Evolutionary conservation across 148 eudicot species (phyloP).

Genomic region (Amaranthus hypochondriacus): DNA sequence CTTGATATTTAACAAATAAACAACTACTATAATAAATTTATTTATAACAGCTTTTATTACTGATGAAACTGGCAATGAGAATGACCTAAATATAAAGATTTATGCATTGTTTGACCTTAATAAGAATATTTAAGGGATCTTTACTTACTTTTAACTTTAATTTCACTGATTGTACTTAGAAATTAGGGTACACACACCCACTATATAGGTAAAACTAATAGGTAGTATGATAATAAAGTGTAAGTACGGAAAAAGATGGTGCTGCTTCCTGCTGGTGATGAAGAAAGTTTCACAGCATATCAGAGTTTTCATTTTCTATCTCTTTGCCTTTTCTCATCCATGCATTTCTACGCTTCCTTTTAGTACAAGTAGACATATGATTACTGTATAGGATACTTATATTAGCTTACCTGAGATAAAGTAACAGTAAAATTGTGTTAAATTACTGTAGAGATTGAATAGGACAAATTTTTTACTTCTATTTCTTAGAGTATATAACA

Average conservation of each 20-base stretch:
- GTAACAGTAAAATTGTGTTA: too few relatives aligned
- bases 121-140: not conserved
- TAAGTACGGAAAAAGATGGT: constrained; percentile 9
- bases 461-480: too few relatives aligned
- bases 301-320: not conserved
- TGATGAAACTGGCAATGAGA: not conserved
- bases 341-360: not conserved
- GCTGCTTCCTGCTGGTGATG: not conserved
- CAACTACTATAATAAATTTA: too few relatives aligned
- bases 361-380: too few relatives aligned
- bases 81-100: not conserved
- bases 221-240: constrained; percentile 2
- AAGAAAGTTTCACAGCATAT: constrained; percentile 6
- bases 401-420: too few relatives aligned
- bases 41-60: not conserved
- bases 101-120: too few relatives aligned
- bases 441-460: too few relatives aligned
- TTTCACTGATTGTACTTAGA: not conserved
- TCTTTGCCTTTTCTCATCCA: not conserved
- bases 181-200: not conserved
- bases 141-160: not conserved
- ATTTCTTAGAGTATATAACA: too few relatives aligned
- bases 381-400: too few relatives aligned
- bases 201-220: not conserved
- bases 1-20: too few relatives aligned